Evolutionary conservation across 2,329 filamentous ascomycete species (phyloP).

Genomic region (Penicillium fuscoglaucum): DNA sequence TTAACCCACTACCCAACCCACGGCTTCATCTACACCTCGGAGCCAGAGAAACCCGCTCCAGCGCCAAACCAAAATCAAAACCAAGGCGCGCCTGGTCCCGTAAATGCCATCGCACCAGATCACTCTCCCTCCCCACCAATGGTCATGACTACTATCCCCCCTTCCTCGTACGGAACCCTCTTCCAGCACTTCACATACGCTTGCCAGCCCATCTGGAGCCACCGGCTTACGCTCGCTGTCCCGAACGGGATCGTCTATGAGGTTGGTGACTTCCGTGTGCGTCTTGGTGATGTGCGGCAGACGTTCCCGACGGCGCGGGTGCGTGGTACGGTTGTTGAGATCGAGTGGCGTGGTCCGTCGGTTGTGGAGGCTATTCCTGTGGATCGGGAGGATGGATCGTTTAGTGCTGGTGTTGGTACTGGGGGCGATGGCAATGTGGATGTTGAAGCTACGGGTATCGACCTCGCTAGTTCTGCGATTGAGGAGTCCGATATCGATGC

Average conservation of each 20-base stretch:
- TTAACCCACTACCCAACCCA: slow-evolving; percentile 43
- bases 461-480: slow-evolving; percentile 30
- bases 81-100: background rate
- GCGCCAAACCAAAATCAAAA: background rate
- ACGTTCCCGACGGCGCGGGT: slow-evolving; percentile 38
- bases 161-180: slow-evolving; percentile 36
- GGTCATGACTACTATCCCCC: slow-evolving; percentile 44
- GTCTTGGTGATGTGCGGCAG: slow-evolving; percentile 46
- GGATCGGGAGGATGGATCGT: slow-evolving; percentile 1
- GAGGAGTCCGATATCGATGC: slow-evolving; percentile 43
- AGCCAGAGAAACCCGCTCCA: slow-evolving; percentile 15
- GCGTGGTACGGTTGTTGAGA: slow-evolving; percentile 48
- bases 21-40: slow-evolving; percentile 45
- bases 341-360: slow-evolving; percentile 45
- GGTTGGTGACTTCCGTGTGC: slow-evolving; percentile 45
- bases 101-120: slow-evolving; percentile 3
- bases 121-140: slow-evolving; percentile 22
- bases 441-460: slow-evolving; percentile 27
- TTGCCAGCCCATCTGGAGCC: slow-evolving; percentile 46
- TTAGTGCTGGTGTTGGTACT: background rate
- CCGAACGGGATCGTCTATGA: slow-evolving; percentile 42
- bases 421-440: slow-evolving; percentile 11
- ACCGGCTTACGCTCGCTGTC: slow-evolving; percentile 41
- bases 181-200: slow-evolving; percentile 44
- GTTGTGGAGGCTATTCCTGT: slow-evolving; percentile 28